Evolutionary conservation across 257 asterid genomes (phyloP), one percentile per base, ranked within the genome.

Genomic region (Plantago elongata): DNA sequence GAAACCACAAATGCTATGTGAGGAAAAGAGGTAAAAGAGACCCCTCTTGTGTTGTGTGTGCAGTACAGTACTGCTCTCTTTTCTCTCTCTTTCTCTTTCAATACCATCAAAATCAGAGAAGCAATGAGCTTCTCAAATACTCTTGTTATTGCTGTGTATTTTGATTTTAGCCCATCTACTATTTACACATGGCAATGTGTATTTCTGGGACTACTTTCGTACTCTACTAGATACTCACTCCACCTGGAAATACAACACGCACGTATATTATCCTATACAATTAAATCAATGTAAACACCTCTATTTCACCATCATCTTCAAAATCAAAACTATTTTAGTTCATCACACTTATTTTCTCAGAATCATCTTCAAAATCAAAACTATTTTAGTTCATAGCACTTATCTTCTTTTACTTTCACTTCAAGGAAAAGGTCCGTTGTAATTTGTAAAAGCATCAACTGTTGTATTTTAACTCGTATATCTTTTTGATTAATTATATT

Each of bases 51-150:
- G 51, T 84, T 77, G 83, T 60, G 11, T 55, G 64, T 59, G 58
- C 54, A 57, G 85, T 79, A 49, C 85, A 74, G 71, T 34, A 34
- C 40, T 4, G 29, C 51, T 38, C 7, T 11, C 49, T 60, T 40
- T 77, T 56, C 16, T 61, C 48, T 62, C 13, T 64, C 15, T 63
- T 52, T 63, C 17, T 30, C 6, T 70, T 74, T 62, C 75, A 67
- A 76, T 46, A 27, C 85, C 89, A 85, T 80, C 86, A 83, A 85
- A 89, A 82, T 86, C 86, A 86, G 90, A 80, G 90, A 63, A 80
- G 69, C 66, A 78, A 69, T 82, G 77, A 77, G 82, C 94, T 84
- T 84, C 87, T 65, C 90, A 57, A 50, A 74, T 80, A 83, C 93
- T 61, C 76, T 65, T 55, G 38, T 51, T 50, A n/a, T 68, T 63